Conservation (phyloP, 148 eudicot species). For the Linanthus parryae region DNA sequence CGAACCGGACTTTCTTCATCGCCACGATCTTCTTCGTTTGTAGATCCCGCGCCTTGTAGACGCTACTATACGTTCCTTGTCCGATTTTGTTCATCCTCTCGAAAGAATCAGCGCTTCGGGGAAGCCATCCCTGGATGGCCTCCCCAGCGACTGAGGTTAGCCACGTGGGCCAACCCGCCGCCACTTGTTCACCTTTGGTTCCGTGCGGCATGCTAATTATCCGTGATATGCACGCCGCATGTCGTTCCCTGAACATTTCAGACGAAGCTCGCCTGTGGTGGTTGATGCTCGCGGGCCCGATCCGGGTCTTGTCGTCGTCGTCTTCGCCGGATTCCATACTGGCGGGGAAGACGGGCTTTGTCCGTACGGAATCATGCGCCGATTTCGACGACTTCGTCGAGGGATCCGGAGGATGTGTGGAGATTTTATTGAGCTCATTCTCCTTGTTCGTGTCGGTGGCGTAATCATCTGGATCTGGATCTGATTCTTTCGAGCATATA, state of each 20-base stretch:
- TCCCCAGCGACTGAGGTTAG: slow-evolving; percentile 68
- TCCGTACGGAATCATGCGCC: slow-evolving; percentile 27
- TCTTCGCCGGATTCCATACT: slow-evolving; percentile 33
- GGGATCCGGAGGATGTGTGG: no score
- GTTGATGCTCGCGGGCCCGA: slow-evolving; percentile 26
- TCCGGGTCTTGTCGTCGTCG: slow-evolving; percentile 18
- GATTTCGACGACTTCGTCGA: slow-evolving; percentile 18
- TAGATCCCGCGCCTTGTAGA: slow-evolving; percentile 67
- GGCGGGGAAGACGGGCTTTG: slow-evolving; percentile 27
- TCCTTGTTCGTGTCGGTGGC: slow-evolving; percentile 20
- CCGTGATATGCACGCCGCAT: slow-evolving; percentile 14
- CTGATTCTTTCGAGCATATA: slow-evolving; percentile 54
- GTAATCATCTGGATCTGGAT: slow-evolving; percentile 19
- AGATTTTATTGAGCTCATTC: no score
- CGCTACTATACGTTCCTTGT: slow-evolving; percentile 81
- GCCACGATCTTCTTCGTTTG: slow-evolving; percentile 62
- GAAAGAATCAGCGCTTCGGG: slow-evolving; percentile 63
- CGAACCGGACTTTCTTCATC: slow-evolving; percentile 67
- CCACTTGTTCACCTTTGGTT: slow-evolving; percentile 22
- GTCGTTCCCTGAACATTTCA: slow-evolving; percentile 24
- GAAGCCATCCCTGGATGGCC: slow-evolving; percentile 76
- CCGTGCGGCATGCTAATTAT: slow-evolving; percentile 33
- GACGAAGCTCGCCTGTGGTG: slow-evolving; percentile 34
- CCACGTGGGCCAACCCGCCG: slow-evolving; percentile 79
- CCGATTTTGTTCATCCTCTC: slow-evolving; percentile 75